A percentile compares a stretch with the other conserved stretches of the same genome.
These are phyloP conservation scores for Maudiozyma saulgeensis DNA, from an alignment of 805 yeast species.

Conservation along the genomic window DNA sequence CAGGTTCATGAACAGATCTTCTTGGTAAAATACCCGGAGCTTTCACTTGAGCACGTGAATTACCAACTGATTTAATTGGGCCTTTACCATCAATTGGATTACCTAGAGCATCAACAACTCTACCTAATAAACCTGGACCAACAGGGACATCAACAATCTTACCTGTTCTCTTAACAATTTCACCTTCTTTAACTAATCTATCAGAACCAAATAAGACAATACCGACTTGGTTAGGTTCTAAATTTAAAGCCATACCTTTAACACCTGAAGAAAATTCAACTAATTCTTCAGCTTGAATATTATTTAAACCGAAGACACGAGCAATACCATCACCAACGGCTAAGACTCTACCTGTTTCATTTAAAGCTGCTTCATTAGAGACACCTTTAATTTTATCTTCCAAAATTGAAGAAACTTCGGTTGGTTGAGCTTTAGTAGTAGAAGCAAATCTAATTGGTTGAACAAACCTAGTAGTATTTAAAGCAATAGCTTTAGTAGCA, in stretches of 20 bases:
- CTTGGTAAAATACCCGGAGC: constrained; percentile 99
- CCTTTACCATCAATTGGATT: constrained; percentile 99
- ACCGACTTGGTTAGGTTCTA: constrained; percentile 99
- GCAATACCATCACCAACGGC: constrained; percentile 99
- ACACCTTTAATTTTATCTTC: constrained; percentile 99
- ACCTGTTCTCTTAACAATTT: constrained; percentile 99
- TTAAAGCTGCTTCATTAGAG: constrained; percentile 91
- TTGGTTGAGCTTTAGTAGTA: constrained; percentile 83
- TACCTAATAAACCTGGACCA: constrained; percentile 96
- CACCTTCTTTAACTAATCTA: constrained; percentile 97
- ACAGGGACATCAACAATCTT: constrained; percentile 98
- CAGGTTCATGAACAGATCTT: constrained; percentile 96
- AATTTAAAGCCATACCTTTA: constrained; percentile 99
- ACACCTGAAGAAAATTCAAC: constrained; percentile 99
- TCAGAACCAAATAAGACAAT: constrained; percentile 99
- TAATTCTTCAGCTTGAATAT: constrained; percentile 99
- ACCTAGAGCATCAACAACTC: constrained; percentile 99
- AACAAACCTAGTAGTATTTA: constrained; percentile 42
- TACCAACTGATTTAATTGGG: constrained; percentile 77
- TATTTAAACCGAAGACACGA: constrained; percentile 98
- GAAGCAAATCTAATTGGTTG: constrained; percentile 60
- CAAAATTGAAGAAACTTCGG: constrained; percentile 97
- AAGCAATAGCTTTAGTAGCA: constrained; percentile 44
- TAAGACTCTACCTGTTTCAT: constrained; percentile 98
- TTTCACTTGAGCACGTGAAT: constrained; percentile 95